A percentile compares a stretch with the other conserved stretches of the same genome.
Evolutionary conservation across 2,329 filamentous ascomycete species (phyloP).

Genomic region (Incumbomyces lentus): DNA sequence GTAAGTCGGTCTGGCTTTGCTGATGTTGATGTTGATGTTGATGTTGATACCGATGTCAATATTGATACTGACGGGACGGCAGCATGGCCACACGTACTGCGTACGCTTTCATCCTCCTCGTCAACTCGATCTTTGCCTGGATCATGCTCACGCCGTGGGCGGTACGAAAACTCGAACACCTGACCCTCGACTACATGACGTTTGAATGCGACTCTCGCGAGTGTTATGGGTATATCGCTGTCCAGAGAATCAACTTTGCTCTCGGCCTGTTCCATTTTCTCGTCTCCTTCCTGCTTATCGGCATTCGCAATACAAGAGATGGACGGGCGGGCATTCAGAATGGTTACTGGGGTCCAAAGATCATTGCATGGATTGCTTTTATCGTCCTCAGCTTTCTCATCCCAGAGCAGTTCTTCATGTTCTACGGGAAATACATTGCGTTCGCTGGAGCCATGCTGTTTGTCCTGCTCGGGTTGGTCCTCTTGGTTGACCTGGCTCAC

Average conservation of each 20-base stretch:
- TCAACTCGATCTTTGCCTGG: conserved; percentile 97
- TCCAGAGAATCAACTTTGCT: conserved; percentile 95
- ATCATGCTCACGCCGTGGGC: conserved; percentile 99
- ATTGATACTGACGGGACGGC: conserved; percentile 8
- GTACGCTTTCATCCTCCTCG: conserved; percentile 83
- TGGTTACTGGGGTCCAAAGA: conserved; percentile 97
- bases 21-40: no score
- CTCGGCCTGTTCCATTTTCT: conserved; percentile 88
- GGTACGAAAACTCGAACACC: conserved; percentile 83
- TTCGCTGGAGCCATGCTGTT: conserved; percentile 85
- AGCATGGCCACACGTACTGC: conserved; percentile 95
- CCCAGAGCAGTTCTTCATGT: conserved; percentile 84
- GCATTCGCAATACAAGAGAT: conserved; percentile 77
- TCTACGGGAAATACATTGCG: conserved; percentile 91
- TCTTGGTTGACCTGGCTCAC: conserved; percentile 90
- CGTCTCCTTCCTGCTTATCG: conserved; percentile 72
- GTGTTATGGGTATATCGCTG: conserved; percentile 91
- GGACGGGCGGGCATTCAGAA: conserved; percentile 84
- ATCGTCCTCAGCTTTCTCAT: conserved; percentile 92
- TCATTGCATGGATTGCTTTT: conserved; percentile 76
- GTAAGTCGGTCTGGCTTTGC: conserved; percentile 34
- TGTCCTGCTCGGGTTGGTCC: conserved; percentile 79
- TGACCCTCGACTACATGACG: conserved; percentile 91
- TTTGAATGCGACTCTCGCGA: conserved; percentile 84
- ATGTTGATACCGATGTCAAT: no score